These are phyloP conservation scores for Backusella luteola DNA, from an alignment of 192 early-diverging fungal species.

Conservation along the genomic window DNA sequence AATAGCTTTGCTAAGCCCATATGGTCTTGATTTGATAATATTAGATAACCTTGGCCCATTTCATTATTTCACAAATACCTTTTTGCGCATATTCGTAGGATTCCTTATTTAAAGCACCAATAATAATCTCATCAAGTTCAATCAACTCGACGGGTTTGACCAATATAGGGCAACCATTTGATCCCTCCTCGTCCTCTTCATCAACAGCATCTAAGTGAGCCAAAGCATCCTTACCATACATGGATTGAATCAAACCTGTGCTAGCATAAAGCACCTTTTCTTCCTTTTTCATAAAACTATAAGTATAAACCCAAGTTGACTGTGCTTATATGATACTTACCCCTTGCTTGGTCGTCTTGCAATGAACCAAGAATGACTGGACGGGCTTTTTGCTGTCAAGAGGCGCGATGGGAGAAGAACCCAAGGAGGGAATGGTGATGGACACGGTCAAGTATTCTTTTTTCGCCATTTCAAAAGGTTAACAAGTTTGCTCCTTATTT, in stretches of 20 bases:
- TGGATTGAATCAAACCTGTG: conserved; percentile 16
- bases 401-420: not conserved
- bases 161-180: not conserved
- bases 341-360: not conserved
- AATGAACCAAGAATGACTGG: conserved; percentile 1
- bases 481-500: not conserved
- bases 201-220: conserved; percentile 19
- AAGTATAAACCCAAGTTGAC: not conserved
- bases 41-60: conserved; percentile 21
- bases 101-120: conserved; percentile 52
- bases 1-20: not conserved
- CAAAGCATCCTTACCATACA: conserved; percentile 28
- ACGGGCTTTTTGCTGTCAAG: not conserved
- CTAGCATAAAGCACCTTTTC: conserved; percentile 10
- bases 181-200: conserved; percentile 17
- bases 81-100: conserved; percentile 49
- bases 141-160: conserved; percentile 45
- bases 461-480: not conserved
- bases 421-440: not conserved
- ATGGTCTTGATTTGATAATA: conserved; percentile 28
- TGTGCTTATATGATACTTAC: not conserved
- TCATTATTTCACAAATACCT: conserved; percentile 22
- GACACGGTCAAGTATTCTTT: conserved; percentile 11
- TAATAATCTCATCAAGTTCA: conserved; percentile 59
- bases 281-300: not conserved